Percentiles rank a stretch among this genome's conserved stretches.
These are phyloP conservation scores for Aspergillus spinulosporus DNA, from an alignment of 2,329 filamentous ascomycete species.

Conservation along the genomic window DNA sequence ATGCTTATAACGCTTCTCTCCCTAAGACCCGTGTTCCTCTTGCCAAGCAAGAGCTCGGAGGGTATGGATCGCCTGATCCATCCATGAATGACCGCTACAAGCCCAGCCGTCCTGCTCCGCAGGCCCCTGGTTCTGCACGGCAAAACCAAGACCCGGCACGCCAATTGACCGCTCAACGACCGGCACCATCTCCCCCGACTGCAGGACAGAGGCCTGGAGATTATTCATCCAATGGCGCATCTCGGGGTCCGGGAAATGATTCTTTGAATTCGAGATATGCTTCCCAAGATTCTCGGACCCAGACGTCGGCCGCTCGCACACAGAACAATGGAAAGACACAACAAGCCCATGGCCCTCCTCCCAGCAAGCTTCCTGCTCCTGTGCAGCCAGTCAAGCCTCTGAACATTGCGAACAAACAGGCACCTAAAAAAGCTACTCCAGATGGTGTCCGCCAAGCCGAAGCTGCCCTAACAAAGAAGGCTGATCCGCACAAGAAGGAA, in stretches of 20 bases:
- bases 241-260: slow-evolving; percentile 39
- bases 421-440: slow-evolving; percentile 43
- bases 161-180: slow-evolving; percentile 70
- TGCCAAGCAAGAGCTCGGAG: slow-evolving; percentile 87
- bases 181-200: slow-evolving; percentile 74
- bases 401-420: slow-evolving; percentile 70
- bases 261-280: slow-evolving; percentile 35
- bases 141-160: slow-evolving; percentile 56
- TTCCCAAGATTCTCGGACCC: slow-evolving; percentile 37
- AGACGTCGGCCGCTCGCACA: slow-evolving; percentile 44
- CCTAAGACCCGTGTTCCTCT: slow-evolving; percentile 77
- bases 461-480: slow-evolving; percentile 79
- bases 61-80: slow-evolving; percentile 59
- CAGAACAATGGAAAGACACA: slow-evolving; percentile 48
- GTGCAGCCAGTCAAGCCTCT: slow-evolving; percentile 69
- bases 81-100: slow-evolving; percentile 68
- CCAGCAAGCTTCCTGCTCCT: slow-evolving; percentile 60
- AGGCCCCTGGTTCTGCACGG: slow-evolving; percentile 62
- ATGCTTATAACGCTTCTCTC: slow-evolving; percentile 85
- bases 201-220: slow-evolving; percentile 31
- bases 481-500: slow-evolving; percentile 78
- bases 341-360: slow-evolving; percentile 43
- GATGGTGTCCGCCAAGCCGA: slow-evolving; percentile 88
- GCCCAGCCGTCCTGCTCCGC: slow-evolving; percentile 79
- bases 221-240: slow-evolving; percentile 29